phyloP scores from a whole-genome alignment of 495 filamentous ascomycete genomes.

The Jackrogersella minutella region DNA sequence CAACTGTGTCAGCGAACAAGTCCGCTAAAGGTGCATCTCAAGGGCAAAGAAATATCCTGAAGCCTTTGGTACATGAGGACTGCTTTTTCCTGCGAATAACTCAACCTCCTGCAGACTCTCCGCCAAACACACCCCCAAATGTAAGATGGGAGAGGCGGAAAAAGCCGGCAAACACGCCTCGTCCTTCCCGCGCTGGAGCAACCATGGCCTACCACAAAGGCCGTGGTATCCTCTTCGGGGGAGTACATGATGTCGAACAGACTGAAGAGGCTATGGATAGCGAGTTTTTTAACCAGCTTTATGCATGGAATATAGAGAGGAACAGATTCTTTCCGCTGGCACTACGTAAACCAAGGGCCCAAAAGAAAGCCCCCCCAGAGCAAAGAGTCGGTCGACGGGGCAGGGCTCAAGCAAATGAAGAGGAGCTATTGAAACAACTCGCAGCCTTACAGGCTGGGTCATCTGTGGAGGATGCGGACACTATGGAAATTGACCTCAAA shows the following conservation, averaged over 20 bases:
- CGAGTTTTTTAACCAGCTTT: slow-evolving; percentile 91
- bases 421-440: slow-evolving; percentile 85
- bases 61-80: slow-evolving; percentile 89
- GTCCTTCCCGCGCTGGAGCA: slow-evolving; percentile 81
- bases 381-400: slow-evolving; percentile 69
- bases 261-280: slow-evolving; percentile 95
- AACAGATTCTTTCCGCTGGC: slow-evolving; percentile 89
- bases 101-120: slow-evolving; percentile 69
- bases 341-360: slow-evolving; percentile 72
- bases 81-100: slow-evolving; percentile 90
- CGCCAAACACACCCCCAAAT: slow-evolving; percentile 66
- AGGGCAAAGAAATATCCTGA: slow-evolving; percentile 70
- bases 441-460: slow-evolving; percentile 78
- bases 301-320: slow-evolving; percentile 90
- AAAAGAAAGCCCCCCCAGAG: slow-evolving; percentile 62
- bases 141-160: slow-evolving; percentile 93
- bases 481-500: slow-evolving; percentile 61
- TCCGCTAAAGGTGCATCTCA: slow-evolving; percentile 67
- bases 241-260: slow-evolving; percentile 92
- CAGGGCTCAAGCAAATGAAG: slow-evolving; percentile 83
- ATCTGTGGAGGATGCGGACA: slow-evolving; percentile 63
- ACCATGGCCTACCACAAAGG: slow-evolving; percentile 95
- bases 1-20: slow-evolving; percentile 63
- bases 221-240: slow-evolving; percentile 90
- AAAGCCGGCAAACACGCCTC: slow-evolving; percentile 87